A percentile compares a stretch with the other conserved stretches of the same genome.
phyloP scores from a whole-genome alignment of 768 basidiomycete species.

The Butyriboletus loyo region DNA sequence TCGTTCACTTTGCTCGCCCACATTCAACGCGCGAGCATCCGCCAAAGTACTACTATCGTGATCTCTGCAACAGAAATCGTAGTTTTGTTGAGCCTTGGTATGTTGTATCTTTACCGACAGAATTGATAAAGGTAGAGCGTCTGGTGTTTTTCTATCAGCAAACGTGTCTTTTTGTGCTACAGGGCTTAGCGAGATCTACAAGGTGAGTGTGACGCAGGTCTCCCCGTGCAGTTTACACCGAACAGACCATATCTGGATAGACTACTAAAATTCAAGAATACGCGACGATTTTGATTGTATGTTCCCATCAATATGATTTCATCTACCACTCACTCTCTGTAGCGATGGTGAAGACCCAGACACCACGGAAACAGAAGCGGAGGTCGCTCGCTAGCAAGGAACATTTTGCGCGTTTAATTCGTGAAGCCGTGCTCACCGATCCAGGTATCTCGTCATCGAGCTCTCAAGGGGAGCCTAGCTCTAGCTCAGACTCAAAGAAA shows the following conservation, averaged over 20 bases:
- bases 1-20: neutral
- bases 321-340: neutral
- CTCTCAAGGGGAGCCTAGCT: slow-evolving; percentile 3
- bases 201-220: slow-evolving; percentile 1
- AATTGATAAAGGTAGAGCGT: neutral
- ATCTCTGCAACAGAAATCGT: neutral
- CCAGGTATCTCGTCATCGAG: neutral
- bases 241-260: neutral
- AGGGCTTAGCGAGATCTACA: slow-evolving; percentile 33
- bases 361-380: slow-evolving; percentile 25
- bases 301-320: neutral
- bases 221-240: neutral
- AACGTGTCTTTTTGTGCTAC: neutral
- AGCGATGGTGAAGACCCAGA: slow-evolving; percentile 15
- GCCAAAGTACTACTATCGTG: neutral
- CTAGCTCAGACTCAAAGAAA: slow-evolving; percentile 1
- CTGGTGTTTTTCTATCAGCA: neutral
- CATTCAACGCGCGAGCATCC: neutral
- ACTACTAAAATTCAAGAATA: neutral
- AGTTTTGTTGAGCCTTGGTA: neutral
- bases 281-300: slow-evolving; percentile 1
- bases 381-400: slow-evolving; percentile 22
- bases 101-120: neutral
- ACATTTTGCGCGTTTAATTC: slow-evolving; percentile 23
- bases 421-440: slow-evolving; percentile 12